Percentiles rank a stretch among this genome's conserved stretches.
Evolutionary conservation across 305 asterid genomes (phyloP).

Genomic region (Solanum hybrid): DNA sequence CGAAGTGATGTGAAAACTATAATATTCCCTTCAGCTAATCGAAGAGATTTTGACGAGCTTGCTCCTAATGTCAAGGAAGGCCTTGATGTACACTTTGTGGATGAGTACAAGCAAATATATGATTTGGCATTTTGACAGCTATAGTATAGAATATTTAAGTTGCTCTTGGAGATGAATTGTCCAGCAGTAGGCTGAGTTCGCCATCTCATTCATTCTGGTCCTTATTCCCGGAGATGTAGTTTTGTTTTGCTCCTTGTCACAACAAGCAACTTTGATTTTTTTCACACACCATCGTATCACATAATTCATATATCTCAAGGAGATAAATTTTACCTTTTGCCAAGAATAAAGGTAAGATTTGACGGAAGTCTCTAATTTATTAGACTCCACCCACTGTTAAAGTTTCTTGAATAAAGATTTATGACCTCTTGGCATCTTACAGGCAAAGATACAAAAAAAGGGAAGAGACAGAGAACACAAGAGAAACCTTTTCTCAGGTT

Average conservation of each 20-base stretch:
- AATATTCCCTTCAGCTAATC: constrained; percentile 87
- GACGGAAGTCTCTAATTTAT: not conserved
- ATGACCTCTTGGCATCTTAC: not conserved
- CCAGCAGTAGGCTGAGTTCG: not conserved
- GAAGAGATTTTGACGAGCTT: constrained; percentile 92
- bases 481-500: not conserved
- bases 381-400: not conserved
- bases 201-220: not conserved
- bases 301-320: not conserved
- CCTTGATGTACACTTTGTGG: constrained; percentile 81
- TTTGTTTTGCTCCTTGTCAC: not conserved
- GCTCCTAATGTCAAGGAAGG: constrained; percentile 89
- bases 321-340: not conserved
- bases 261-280: not conserved
- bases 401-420: not conserved
- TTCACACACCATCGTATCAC: not conserved
- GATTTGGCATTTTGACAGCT: constrained; percentile 50
- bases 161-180: not conserved
- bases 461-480: not conserved
- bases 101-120: constrained; percentile 66
- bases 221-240: not conserved
- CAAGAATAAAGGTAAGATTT: not conserved
- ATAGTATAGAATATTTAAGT: constrained; percentile 7
- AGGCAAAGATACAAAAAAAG: not conserved
- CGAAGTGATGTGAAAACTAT: constrained; percentile 84